These are phyloP conservation scores for Bifiguratus adelaidae DNA, from an alignment of 192 early-diverging fungal species.

Conservation along the genomic window DNA sequence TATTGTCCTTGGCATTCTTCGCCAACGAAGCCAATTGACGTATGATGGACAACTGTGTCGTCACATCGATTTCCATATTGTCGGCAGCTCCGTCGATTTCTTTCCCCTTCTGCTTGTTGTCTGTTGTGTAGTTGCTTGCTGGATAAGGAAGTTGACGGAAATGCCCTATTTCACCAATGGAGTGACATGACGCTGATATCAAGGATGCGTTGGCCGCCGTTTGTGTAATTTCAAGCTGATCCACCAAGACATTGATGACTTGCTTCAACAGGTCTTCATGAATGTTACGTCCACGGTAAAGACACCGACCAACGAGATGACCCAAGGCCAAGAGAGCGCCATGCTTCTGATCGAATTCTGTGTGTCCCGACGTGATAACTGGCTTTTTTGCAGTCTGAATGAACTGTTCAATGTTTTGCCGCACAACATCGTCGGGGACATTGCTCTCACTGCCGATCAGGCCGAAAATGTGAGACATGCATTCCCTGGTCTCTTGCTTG, in stretches of 20 bases:
- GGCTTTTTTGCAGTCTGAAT: slow-evolving; percentile 7
- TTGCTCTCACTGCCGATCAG: slow-evolving; percentile 48
- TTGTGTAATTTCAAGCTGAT: slow-evolving; percentile 27
- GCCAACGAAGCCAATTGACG: slow-evolving; percentile 20
- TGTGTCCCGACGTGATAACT: slow-evolving; percentile 6
- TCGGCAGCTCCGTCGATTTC: neutral
- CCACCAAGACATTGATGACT: slow-evolving; percentile 25
- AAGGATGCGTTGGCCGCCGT: slow-evolving; percentile 30
- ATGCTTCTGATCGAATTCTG: slow-evolving; percentile 40
- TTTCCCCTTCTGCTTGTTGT: neutral
- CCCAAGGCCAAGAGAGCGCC: slow-evolving; percentile 63
- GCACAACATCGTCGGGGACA: slow-evolving; percentile 7
- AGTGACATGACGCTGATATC: slow-evolving; percentile 46
- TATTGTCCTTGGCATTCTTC: slow-evolving; percentile 58
- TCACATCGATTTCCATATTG: slow-evolving; percentile 8
- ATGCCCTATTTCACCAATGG: slow-evolving; percentile 65
- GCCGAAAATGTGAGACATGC: slow-evolving; percentile 61
- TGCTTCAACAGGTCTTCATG: slow-evolving; percentile 23
- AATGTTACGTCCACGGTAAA: slow-evolving; percentile 38
- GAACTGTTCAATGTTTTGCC: slow-evolving; percentile 7
- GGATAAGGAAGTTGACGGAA: slow-evolving; percentile 34
- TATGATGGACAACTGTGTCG: slow-evolving; percentile 9
- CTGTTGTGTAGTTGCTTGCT: neutral
- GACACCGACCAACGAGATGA: slow-evolving; percentile 47
- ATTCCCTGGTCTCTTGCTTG: slow-evolving; percentile 49